Conservation (phyloP, 371 early-diverging fungal genomes). For the Mucor racemosus region DNA sequence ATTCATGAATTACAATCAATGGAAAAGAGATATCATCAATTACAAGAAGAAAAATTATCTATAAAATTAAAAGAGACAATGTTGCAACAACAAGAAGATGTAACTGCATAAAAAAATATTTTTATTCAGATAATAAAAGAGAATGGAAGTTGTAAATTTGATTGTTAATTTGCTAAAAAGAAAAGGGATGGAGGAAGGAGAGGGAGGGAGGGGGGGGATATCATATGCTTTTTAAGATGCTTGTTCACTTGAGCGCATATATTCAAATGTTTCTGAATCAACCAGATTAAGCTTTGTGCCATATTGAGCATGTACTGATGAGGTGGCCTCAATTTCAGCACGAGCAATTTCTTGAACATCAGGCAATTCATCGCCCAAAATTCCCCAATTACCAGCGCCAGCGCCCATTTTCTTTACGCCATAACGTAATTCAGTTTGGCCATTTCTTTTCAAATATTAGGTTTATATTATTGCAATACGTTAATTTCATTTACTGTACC, state of each 20-base stretch:
- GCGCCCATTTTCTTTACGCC: slow-evolving; percentile 35
- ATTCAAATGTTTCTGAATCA: slow-evolving; percentile 28
- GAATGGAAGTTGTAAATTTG: not conserved
- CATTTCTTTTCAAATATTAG: slow-evolving; percentile 20
- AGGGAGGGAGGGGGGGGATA: not conserved
- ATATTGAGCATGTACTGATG: not conserved
- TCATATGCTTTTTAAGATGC: slow-evolving; percentile 8
- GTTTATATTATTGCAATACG: not conserved
- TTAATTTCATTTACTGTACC: slow-evolving; percentile 14
- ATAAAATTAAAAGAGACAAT: slow-evolving; percentile 17
- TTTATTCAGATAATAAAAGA: slow-evolving; percentile 4
- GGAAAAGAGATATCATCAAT: slow-evolving; percentile 35
- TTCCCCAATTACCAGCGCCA: slow-evolving; percentile 35
- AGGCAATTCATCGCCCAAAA: slow-evolving; percentile 32
- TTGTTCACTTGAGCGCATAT: slow-evolving; percentile 30
- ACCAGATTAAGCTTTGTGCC: slow-evolving; percentile 28
- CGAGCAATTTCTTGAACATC: slow-evolving; percentile 32
- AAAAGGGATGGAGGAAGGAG: not conserved
- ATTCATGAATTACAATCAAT: slow-evolving; percentile 32
- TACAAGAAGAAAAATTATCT: slow-evolving; percentile 31
- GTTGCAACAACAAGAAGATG: not conserved
- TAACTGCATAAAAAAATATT: slow-evolving; percentile 10
- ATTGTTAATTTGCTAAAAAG: not conserved
- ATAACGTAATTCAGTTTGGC: slow-evolving; percentile 29
- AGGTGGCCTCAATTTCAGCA: slow-evolving; percentile 13